Percentiles rank a stretch among this genome's conserved stretches.
Conservation (phyloP, 768 basidiomycete species). For the Leccinum uliginosum region DNA sequence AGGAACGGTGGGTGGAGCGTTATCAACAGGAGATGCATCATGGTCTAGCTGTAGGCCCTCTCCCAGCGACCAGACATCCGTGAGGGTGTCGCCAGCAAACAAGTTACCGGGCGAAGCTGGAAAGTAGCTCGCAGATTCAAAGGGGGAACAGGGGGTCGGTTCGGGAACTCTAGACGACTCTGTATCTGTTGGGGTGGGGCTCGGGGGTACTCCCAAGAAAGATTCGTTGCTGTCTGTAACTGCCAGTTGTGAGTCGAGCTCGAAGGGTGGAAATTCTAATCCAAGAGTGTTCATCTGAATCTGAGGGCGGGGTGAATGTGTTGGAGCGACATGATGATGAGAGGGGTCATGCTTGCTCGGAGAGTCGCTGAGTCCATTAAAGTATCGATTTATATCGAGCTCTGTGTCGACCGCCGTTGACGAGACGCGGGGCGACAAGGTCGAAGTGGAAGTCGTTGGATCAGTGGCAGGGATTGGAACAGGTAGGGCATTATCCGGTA, state of each 20-base stretch:
- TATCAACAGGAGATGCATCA: neutral
- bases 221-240: conserved; percentile 9
- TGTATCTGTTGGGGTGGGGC: conserved; percentile 10
- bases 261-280: conserved; percentile 5
- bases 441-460: neutral
- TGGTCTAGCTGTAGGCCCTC: neutral
- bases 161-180: neutral
- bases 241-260: conserved; percentile 2
- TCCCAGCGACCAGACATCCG: conserved; percentile 7
- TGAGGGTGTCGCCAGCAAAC: neutral
- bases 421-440: neutral
- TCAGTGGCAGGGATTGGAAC: neutral
- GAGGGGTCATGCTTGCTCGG: conserved; percentile 10
- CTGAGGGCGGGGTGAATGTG: conserved; percentile 10
- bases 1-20: neutral
- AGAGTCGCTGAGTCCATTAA: conserved; percentile 25
- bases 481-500: neutral
- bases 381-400: conserved; percentile 25
- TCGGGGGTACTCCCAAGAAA: conserved; percentile 29
- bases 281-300: neutral
- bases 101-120: conserved; percentile 3
- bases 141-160: neutral
- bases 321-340: neutral
- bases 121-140: neutral
- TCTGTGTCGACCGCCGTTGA: conserved; percentile 11